Percentiles rank a stretch among this genome's conserved stretches.
These are phyloP conservation scores for Alternaria brassicae DNA, from an alignment of 2,329 filamentous ascomycete species.

Conservation along the genomic window DNA sequence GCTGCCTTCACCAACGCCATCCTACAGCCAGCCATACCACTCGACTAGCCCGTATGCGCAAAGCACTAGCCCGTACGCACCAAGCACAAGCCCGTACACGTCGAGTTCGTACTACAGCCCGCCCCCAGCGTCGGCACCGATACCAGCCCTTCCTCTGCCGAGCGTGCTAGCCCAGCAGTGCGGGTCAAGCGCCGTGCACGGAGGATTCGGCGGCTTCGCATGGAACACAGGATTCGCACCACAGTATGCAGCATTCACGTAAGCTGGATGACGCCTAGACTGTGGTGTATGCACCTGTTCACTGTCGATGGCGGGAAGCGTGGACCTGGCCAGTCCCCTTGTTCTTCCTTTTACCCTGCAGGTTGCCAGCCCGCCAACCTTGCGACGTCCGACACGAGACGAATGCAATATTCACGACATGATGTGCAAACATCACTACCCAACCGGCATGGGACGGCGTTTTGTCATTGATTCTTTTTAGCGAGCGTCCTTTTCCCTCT, in stretches of 20 bases:
- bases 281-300: slow-evolving; percentile 31
- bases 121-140: slow-evolving; percentile 74
- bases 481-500: slow-evolving; percentile 48
- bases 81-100: slow-evolving; percentile 66
- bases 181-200: slow-evolving; percentile 68
- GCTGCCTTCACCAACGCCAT: slow-evolving; percentile 78
- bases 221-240: slow-evolving; percentile 86
- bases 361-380: slow-evolving; percentile 51
- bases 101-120: slow-evolving; percentile 79
- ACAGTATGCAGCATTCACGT: slow-evolving; percentile 79
- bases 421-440: slow-evolving; percentile 53
- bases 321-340: slow-evolving; percentile 54
- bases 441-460: slow-evolving; percentile 63
- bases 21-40: slow-evolving; percentile 73
- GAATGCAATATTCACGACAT: slow-evolving; percentile 54
- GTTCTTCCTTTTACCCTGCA: slow-evolving; percentile 31
- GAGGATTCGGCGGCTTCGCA: slow-evolving; percentile 77
- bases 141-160: slow-evolving; percentile 79
- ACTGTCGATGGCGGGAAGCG: slow-evolving; percentile 46
- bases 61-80: slow-evolving; percentile 51
- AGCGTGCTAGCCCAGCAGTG: slow-evolving; percentile 87
- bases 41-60: slow-evolving; percentile 51
- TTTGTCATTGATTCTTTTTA: slow-evolving; percentile 54
- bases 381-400: slow-evolving; percentile 53
- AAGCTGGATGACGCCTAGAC: slow-evolving; percentile 52